Conservation (phyloP, 2,329 filamentous ascomycete species). For the Hawksworthiomyces lignivorus region DNA sequence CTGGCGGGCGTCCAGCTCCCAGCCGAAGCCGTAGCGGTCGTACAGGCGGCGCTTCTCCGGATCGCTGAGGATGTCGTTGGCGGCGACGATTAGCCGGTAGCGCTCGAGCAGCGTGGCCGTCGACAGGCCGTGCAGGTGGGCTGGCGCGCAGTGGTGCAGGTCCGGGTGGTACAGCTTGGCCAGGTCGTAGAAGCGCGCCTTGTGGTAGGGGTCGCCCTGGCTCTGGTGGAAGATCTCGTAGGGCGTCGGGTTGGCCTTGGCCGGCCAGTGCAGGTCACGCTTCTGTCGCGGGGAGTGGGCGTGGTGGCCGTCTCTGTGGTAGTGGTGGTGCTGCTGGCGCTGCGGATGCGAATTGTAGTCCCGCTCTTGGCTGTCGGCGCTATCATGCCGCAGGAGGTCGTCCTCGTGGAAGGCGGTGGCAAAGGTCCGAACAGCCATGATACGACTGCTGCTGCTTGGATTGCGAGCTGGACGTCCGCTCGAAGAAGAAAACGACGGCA, state of each 20-base stretch:
- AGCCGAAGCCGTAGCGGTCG: slow-evolving; percentile 74
- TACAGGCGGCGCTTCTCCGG: slow-evolving; percentile 72
- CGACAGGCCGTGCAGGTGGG: slow-evolving; percentile 39
- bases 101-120: slow-evolving; percentile 67
- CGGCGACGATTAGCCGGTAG: slow-evolving; percentile 80
- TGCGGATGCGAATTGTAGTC: background rate
- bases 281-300: background rate
- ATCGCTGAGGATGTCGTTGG: slow-evolving; percentile 81
- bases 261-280: slow-evolving; percentile 34
- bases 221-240: slow-evolving; percentile 73
- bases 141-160: slow-evolving; percentile 32
- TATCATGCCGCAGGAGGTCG: background rate
- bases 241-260: slow-evolving; percentile 56
- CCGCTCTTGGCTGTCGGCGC: background rate
- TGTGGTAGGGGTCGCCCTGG: slow-evolving; percentile 62
- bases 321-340: background rate
- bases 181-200: slow-evolving; percentile 77
- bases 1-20: slow-evolving; percentile 49
- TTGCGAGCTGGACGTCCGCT: too few relatives aligned
- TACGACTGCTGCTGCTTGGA: too few relatives aligned
- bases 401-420: slow-evolving; percentile 8
- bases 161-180: slow-evolving; percentile 97
- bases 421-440: slow-evolving; percentile 1
- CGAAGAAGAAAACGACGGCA: too few relatives aligned
- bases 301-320: background rate